Percentiles rank a stretch among this genome's conserved stretches.
Conservation (phyloP, 371 early-diverging fungal genomes). For the Parasitella parasitica region DNA sequence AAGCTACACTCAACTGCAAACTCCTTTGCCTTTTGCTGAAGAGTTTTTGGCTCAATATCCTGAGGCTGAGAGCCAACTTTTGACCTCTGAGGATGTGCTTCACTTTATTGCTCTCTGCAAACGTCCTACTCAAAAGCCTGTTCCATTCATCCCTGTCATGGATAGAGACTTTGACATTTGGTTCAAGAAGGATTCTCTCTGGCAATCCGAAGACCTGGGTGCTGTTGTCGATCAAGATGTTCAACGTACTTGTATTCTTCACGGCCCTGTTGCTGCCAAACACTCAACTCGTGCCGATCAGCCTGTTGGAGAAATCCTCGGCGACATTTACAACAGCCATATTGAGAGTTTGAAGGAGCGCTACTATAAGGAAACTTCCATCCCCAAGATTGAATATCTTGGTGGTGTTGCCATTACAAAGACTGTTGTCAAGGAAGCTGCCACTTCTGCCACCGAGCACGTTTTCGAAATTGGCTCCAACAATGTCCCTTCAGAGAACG, state of each 20-base stretch:
- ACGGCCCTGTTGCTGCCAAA: constrained; percentile 90
- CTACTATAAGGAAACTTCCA: constrained; percentile 70
- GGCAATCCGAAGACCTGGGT: constrained; percentile 93
- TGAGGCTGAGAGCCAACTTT: constrained; percentile 69
- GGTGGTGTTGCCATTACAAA: constrained; percentile 57
- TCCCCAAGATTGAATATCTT: constrained; percentile 85
- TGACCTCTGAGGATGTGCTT: constrained; percentile 90
- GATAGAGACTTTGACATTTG: constrained; percentile 92
- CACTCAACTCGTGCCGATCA: constrained; percentile 80
- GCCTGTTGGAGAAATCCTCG: constrained; percentile 90
- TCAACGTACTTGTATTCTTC: constrained; percentile 90
- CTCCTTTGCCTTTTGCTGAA: constrained; percentile 66
- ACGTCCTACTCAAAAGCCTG: constrained; percentile 86
- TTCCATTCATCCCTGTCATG: constrained; percentile 89
- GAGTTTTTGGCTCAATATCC: constrained; percentile 85
- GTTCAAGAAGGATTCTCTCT: constrained; percentile 97
- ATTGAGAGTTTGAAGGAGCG: constrained; percentile 74
- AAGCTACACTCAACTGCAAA: constrained; percentile 67
- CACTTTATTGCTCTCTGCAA: constrained; percentile 86
- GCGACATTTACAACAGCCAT: constrained; percentile 83
- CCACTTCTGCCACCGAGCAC: constrained; percentile 39
- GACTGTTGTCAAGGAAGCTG: constrained; percentile 15
- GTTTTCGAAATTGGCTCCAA: constrained; percentile 58
- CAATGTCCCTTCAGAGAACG: constrained; percentile 62
- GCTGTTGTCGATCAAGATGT: constrained; percentile 92